A percentile compares a stretch with the other conserved stretches of the same genome.
Evolutionary conservation across 2,329 filamentous ascomycete genomes (phyloP).

Genomic region (Fusarium coicis): DNA sequence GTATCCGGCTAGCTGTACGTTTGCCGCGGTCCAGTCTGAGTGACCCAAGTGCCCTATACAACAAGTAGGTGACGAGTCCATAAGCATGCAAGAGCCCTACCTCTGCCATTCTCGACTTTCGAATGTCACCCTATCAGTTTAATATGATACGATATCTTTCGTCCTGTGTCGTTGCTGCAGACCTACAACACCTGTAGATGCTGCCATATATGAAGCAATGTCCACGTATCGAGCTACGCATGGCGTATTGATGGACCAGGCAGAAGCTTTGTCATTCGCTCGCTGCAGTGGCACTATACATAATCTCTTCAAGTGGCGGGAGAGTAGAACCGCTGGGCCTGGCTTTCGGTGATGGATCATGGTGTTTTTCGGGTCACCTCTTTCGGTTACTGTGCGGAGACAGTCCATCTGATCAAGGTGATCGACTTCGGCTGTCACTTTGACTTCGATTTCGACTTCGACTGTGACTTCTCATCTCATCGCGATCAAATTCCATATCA

Average conservation of each 20-base stretch:
- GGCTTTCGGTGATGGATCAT: neutral
- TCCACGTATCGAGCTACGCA: neutral
- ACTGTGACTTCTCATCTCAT: constrained; percentile 39
- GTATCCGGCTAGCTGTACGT: neutral
- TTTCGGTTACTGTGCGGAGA: neutral
- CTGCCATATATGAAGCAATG: neutral
- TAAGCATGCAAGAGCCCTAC: neutral
- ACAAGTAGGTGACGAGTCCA: neutral
- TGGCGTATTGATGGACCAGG: too few species aligned
- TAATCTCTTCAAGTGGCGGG: neutral
- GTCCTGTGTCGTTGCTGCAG: neutral
- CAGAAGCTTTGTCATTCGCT: neutral
- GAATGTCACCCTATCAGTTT: neutral
- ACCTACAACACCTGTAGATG: neutral
- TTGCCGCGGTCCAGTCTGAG: neutral
- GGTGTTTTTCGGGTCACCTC: neutral
- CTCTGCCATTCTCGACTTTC: neutral
- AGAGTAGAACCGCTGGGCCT: too few species aligned
- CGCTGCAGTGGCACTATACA: neutral
- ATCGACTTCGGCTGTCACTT: constrained; percentile 37
- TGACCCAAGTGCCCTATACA: neutral
- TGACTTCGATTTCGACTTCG: constrained; percentile 10
- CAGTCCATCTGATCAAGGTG: constrained; percentile 41
- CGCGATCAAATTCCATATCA: constrained; percentile 54
- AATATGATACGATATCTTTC: neutral